Percentiles rank a stretch among this genome's conserved stretches.
Conservation (phyloP, 2,329 filamentous ascomycete genomes). For the Aspergillus viridinutans region DNA sequence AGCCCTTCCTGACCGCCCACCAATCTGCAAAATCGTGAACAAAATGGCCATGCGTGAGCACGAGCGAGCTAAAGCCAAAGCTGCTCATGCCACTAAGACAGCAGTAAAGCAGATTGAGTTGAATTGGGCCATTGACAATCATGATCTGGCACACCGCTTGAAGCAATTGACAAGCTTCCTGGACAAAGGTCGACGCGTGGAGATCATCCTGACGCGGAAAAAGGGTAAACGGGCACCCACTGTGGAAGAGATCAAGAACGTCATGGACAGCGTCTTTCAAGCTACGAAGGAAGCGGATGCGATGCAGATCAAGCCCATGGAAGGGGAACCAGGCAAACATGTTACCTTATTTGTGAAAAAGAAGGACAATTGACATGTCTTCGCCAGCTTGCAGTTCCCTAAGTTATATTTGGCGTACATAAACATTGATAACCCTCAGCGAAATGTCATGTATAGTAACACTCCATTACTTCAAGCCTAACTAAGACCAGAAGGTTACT, state of each 20-base stretch:
- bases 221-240: constrained; percentile 58
- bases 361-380: constrained; percentile 11
- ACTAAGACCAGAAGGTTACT: not conserved
- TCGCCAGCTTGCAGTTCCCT: not conserved
- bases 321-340: constrained; percentile 38
- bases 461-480: not conserved
- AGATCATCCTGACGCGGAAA: constrained; percentile 67
- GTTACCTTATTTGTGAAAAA: constrained; percentile 37
- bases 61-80: constrained; percentile 36
- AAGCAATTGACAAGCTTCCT: constrained; percentile 66
- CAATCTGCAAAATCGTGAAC: constrained; percentile 69
- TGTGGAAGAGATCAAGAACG: constrained; percentile 55
- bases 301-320: constrained; percentile 38
- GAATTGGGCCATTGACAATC: constrained; percentile 76
- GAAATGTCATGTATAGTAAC: not conserved
- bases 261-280: constrained; percentile 52
- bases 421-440: constrained; percentile 6
- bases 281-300: constrained; percentile 42
- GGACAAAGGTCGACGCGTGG: constrained; percentile 68
- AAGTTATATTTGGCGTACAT: constrained; percentile 8
- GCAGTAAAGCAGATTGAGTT: constrained; percentile 74
- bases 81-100: constrained; percentile 39
- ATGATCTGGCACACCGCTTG: constrained; percentile 72
- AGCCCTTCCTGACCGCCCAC: constrained; percentile 33
- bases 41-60: constrained; percentile 50